Evolutionary conservation across 805 yeast genomes (phyloP).

Genomic region (Blastobotrys muscicola): DNA sequence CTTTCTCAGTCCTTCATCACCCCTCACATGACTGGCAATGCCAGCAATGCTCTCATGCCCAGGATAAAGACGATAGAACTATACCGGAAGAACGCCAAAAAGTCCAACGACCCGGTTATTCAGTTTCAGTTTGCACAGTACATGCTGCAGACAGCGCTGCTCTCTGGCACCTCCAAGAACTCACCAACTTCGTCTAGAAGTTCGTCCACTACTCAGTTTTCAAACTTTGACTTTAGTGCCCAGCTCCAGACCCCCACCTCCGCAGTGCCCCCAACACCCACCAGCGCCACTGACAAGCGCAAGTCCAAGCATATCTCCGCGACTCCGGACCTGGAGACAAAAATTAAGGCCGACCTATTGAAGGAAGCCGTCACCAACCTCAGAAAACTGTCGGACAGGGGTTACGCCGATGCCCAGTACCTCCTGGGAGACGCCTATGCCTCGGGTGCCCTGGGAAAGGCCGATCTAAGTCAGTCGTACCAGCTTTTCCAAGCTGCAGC

Average conservation of each 20-base stretch:
- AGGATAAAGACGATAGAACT: conserved; percentile 76
- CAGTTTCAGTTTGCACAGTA: conserved; percentile 87
- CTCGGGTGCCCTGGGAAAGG: conserved; percentile 73
- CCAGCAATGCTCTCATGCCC: conserved; percentile 41
- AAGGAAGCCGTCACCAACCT: conserved; percentile 71
- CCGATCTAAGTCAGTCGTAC: conserved; percentile 71
- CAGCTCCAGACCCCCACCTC: not conserved
- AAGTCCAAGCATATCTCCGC: not conserved
- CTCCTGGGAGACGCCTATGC: conserved; percentile 82
- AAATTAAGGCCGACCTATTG: conserved; percentile 46
- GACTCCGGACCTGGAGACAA: conserved; percentile 21
- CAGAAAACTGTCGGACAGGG: conserved; percentile 64
- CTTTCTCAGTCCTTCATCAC: conserved; percentile 19
- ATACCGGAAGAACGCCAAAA: conserved; percentile 78
- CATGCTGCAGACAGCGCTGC: conserved; percentile 73
- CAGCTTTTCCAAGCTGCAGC: conserved; percentile 78
- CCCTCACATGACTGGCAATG: conserved; percentile 17
- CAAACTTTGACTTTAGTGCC: not conserved
- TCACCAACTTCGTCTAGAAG: not conserved
- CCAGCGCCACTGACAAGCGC: conserved; percentile 1
- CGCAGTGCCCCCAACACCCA: conserved; percentile 2
- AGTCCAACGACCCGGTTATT: conserved; percentile 76
- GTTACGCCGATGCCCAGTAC: conserved; percentile 86
- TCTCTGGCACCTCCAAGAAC: conserved; percentile 15
- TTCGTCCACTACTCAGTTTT: no score